phyloP scores from a whole-genome alignment of 352 stramenopile species.

The Pythium coloratum region DNA sequence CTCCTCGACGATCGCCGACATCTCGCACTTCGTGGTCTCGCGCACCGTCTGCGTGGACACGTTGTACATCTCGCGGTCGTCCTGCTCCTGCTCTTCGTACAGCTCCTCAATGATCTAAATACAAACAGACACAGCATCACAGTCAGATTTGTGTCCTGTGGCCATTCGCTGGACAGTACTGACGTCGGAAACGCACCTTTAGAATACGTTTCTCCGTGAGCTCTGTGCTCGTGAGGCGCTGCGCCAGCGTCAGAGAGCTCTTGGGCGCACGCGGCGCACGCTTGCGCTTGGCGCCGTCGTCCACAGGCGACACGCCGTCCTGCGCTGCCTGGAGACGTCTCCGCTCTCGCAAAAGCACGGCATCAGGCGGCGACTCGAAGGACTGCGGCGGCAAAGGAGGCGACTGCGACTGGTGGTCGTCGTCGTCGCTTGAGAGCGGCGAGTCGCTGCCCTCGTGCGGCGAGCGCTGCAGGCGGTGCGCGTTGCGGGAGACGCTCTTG shows the following conservation, averaged over 20 bases:
- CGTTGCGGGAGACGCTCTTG: conserved; percentile 16
- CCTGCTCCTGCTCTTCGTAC: conserved; percentile 73
- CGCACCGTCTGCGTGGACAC: conserved; percentile 62
- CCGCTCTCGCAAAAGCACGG: conserved; percentile 17
- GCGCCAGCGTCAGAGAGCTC: conserved; percentile 45
- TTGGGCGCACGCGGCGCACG: conserved; percentile 33
- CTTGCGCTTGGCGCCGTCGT: conserved; percentile 22
- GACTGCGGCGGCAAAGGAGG: no score
- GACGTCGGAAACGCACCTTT: conserved; percentile 20
- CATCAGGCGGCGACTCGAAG: conserved; percentile 22
- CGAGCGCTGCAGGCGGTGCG: conserved; percentile 17
- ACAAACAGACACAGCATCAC: background rate
- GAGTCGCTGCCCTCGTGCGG: conserved; percentile 9
- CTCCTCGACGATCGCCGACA: conserved; percentile 69
- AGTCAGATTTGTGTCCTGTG: background rate
- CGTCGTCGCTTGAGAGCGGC: conserved; percentile 10
- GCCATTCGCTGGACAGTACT: no score
- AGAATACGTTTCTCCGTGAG: conserved; percentile 38
- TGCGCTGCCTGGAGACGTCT: conserved; percentile 7
- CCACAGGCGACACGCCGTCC: conserved; percentile 17
- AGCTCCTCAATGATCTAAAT: conserved; percentile 48
- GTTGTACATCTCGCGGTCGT: conserved; percentile 79
- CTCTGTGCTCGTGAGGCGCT: conserved; percentile 34
- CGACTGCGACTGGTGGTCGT: background rate
- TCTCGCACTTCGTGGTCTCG: conserved; percentile 60